phyloP scores from a whole-genome alignment of 441 rosid species.

The Brassica hybrid region DNA sequence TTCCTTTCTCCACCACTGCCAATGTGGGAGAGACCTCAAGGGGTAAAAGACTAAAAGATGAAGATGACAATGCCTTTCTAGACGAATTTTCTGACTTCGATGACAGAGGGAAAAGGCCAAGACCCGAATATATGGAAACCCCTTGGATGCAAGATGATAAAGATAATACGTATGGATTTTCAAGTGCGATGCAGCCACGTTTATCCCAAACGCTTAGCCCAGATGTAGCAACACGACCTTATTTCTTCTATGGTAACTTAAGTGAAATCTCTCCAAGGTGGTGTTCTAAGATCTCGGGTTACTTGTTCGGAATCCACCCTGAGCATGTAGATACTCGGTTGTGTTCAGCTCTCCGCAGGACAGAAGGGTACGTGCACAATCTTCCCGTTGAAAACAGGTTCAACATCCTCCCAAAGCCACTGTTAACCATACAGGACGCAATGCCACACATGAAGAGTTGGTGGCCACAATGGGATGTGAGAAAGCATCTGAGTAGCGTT shows the following conservation, averaged over 20 bases:
- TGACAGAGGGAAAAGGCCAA: constrained; percentile 64
- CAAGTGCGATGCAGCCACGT: constrained; percentile 49
- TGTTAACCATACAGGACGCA: constrained; percentile 68
- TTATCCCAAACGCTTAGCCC: constrained; percentile 52
- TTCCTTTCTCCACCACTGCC: constrained; percentile 41
- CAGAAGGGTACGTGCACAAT: constrained; percentile 90
- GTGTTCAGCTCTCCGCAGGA: constrained; percentile 75
- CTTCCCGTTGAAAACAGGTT: constrained; percentile 71
- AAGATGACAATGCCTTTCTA: constrained; percentile 42
- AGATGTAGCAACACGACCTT: constrained; percentile 67
- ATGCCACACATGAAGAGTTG: constrained; percentile 72
- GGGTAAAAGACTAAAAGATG: constrained; percentile 81
- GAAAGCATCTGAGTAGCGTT: constrained; percentile 64
- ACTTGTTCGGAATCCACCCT: constrained; percentile 67
- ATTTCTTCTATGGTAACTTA: constrained; percentile 77
- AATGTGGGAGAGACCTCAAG: constrained; percentile 49
- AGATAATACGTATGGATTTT: constrained; percentile 30
- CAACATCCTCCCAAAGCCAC: constrained; percentile 61
- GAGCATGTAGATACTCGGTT: constrained; percentile 68
- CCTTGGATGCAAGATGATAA: constrained; percentile 57
- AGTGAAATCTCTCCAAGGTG: constrained; percentile 49
- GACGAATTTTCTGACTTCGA: constrained; percentile 44
- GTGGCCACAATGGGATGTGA: constrained; percentile 97
- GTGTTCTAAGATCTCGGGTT: constrained; percentile 76
- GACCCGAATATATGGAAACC: constrained; percentile 53